Conservation (phyloP, 768 basidiomycete genomes). For the Piloderma croceum region DNA sequence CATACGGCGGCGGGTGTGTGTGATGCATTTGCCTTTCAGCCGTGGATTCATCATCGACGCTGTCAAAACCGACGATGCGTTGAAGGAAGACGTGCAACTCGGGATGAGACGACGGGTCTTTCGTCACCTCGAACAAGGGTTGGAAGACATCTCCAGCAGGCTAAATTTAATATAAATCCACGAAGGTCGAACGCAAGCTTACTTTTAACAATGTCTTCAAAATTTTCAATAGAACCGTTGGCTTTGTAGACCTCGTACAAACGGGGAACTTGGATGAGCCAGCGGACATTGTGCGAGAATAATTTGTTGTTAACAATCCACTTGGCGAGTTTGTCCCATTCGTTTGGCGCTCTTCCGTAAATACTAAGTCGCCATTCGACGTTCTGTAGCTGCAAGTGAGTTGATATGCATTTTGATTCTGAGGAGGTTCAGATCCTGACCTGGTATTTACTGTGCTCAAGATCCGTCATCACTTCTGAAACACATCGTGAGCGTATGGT, state of each 20-base stretch:
- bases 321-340: constrained; percentile 98
- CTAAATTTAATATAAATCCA: not conserved
- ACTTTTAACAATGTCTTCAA: constrained; percentile 90
- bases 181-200: constrained; percentile 25
- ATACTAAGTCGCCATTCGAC: constrained; percentile 97
- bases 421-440: constrained; percentile 30
- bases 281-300: constrained; percentile 93
- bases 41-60: constrained; percentile 98
- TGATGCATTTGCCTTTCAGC: constrained; percentile 84
- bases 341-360: constrained; percentile 74
- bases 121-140: constrained; percentile 94
- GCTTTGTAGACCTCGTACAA: constrained; percentile 94
- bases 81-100: constrained; percentile 94
- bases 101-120: constrained; percentile 83
- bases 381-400: constrained; percentile 43
- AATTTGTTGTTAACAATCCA: constrained; percentile 95
- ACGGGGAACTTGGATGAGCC: constrained; percentile 94
- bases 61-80: constrained; percentile 93
- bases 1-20: constrained; percentile 76
- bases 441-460: constrained; percentile 98
- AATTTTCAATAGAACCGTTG: constrained; percentile 75
- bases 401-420: not conserved
- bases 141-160: constrained; percentile 71
- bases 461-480: constrained; percentile 92
- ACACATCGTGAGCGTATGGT: constrained; percentile 1